Base-by-base conservation (phyloP, 2,329 filamentous ascomycete genomes). In the Arthrobotrys megalospora region DNA sequence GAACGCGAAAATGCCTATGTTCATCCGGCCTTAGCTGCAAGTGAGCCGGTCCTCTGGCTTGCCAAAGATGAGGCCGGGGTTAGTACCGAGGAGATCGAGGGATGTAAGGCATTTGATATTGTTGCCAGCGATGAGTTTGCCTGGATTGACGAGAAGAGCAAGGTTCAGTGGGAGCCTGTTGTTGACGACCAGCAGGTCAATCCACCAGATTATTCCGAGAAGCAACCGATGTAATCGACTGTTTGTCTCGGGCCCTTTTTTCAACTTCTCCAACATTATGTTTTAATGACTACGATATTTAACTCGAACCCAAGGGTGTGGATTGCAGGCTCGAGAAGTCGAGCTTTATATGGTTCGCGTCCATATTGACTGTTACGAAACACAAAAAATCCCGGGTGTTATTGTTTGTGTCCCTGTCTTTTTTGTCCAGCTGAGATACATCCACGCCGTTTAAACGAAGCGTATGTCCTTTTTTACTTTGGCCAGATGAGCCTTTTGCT, bases 121-220 rank as follows among this genome's bases (percentile, higher is more conserved):
- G 89, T 91, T 0, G 95, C 96, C 80, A 94, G 92, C 0, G 93
- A 97, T 81, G 91, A 93, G 80, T 91, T 91, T 16, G 91, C 91
- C 52, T 88, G 85, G 62, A 85, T 95, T 63, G 87, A 92, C 81
- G 91, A 92, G 81, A 92, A 93, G 85, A 90, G 90, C 83, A 89
- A 89, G 80, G 85, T 91, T 76, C 64, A 80, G 53, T 80, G 81
- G 80, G 76, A 79, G 12, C 80, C 81, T 53, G 83, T 86, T 24
- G 90, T 89, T 88, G 86, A 90, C 82, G 82, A 85, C 10, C 86
- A 89, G 77, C 86, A 85, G 67, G 88, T 87, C 41, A 83, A 86
- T 76, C 88, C 90, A 55, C 90, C 90, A 3, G 88, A 91, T 80
- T 90, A 88, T 82, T 82, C 88, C 81, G 87, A 89, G 82, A 89